A percentile compares a stretch with the other conserved stretches of the same genome.
These are phyloP conservation scores for Mucor velutinosus DNA, from an alignment of 371 early-diverging fungal genomes.

Conservation along the genomic window DNA sequence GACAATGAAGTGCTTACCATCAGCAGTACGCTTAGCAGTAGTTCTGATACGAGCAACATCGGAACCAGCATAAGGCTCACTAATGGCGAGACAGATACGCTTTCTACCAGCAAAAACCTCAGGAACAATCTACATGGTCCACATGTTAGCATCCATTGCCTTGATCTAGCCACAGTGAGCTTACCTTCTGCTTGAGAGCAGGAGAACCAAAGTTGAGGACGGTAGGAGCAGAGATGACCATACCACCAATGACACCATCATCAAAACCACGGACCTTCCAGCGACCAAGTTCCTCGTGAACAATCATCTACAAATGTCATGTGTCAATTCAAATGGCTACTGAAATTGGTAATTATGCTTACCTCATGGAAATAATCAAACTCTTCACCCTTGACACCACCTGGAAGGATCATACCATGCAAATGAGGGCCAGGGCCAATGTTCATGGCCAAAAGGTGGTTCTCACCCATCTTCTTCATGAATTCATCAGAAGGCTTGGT, in stretches of 20 bases:
- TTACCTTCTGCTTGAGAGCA: slow-evolving; percentile 43
- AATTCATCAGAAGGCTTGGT: slow-evolving; percentile 50
- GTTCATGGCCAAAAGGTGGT: slow-evolving; percentile 30
- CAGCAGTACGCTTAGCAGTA: slow-evolving; percentile 73
- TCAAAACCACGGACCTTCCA: slow-evolving; percentile 46
- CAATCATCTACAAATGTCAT: slow-evolving; percentile 68
- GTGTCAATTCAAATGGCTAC: neutral
- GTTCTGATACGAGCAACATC: slow-evolving; percentile 82
- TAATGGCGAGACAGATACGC: slow-evolving; percentile 76
- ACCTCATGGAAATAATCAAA: slow-evolving; percentile 74
- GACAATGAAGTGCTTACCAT: slow-evolving; percentile 63
- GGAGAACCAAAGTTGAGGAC: slow-evolving; percentile 53
- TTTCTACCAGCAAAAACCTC: slow-evolving; percentile 74
- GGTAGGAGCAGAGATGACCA: slow-evolving; percentile 63
- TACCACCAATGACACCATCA: slow-evolving; percentile 51
- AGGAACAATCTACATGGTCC: slow-evolving; percentile 57
- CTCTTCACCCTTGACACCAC: slow-evolving; percentile 56
- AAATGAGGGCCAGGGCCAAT: slow-evolving; percentile 47
- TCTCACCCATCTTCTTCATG: slow-evolving; percentile 49
- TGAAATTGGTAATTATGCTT: slow-evolving; percentile 1
- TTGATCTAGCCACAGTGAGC: neutral
- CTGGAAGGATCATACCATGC: slow-evolving; percentile 40
- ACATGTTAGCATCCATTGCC: neutral
- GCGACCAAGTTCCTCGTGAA: slow-evolving; percentile 79
- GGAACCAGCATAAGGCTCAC: slow-evolving; percentile 68